Conservation (phyloP, 2,329 filamentous ascomycete species). For the Cercospora zeina region DNA sequence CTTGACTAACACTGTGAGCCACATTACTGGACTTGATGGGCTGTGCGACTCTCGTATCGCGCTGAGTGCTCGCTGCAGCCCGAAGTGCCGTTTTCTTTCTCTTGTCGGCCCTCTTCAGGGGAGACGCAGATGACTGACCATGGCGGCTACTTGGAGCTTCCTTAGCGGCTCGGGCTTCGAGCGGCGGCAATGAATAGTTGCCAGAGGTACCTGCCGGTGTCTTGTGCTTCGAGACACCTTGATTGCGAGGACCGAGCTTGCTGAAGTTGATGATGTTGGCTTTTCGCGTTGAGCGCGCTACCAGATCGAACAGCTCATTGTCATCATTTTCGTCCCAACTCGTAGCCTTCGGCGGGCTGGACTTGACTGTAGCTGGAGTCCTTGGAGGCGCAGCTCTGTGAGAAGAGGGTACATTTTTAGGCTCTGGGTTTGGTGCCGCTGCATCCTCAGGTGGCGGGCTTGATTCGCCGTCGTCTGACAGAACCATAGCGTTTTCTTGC, state of each 20-base stretch:
- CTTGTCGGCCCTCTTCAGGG: neutral
- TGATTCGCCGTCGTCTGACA: constrained; percentile 11
- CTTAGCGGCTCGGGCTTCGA: neutral
- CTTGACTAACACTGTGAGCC: constrained; percentile 13
- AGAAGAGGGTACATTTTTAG: too few relatives aligned
- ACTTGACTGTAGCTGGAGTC: constrained; percentile 9
- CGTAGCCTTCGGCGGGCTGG: constrained; percentile 22
- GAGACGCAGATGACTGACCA: neutral
- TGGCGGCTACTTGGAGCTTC: neutral
- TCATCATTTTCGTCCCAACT: constrained; percentile 21
- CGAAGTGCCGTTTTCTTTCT: neutral
- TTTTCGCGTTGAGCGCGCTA: constrained; percentile 26
- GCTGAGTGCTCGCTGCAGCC: neutral
- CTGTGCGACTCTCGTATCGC: neutral
- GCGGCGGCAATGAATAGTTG: constrained; percentile 12
- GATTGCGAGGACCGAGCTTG: constrained; percentile 38
- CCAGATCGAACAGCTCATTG: neutral
- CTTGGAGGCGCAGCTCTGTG: neutral
- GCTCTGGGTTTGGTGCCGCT: neutral
- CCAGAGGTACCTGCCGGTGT: constrained; percentile 5
- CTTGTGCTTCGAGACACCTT: constrained; percentile 27
- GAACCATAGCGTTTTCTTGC: constrained; percentile 8
- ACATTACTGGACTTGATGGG: constrained; percentile 15
- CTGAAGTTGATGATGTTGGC: constrained; percentile 35
- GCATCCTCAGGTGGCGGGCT: constrained; percentile 11